Evolutionary conservation across 768 basidiomycete genomes (phyloP).

Genomic region (Scleroderma citrinum): DNA sequence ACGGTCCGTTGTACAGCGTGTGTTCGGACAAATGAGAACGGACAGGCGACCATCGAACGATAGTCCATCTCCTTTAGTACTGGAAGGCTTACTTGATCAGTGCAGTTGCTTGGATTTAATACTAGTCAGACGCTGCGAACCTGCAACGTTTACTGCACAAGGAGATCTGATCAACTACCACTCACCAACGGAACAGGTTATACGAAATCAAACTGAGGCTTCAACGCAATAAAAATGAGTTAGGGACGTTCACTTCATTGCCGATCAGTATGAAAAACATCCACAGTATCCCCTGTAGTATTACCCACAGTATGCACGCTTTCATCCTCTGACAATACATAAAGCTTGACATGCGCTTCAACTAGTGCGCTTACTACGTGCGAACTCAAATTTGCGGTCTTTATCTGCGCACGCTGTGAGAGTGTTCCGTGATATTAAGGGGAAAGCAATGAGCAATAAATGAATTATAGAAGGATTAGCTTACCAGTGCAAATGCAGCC

Average conservation of each 20-base stretch:
- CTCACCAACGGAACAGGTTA: no score
- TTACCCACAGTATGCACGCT: background rate
- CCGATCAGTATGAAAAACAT: background rate
- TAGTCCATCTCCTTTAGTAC: no score
- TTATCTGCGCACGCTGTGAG: conserved; percentile 26
- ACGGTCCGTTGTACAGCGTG: no score
- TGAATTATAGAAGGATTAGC: conserved; percentile 9
- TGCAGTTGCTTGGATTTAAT: no score
- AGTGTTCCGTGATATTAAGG: no score
- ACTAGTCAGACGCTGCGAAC: no score
- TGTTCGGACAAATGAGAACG: no score
- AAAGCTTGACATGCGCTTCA: conserved; percentile 33
- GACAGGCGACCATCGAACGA: no score
- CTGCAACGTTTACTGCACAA: no score
- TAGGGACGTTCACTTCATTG: background rate
- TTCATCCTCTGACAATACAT: conserved; percentile 13
- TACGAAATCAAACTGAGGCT: no score
- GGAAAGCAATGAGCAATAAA: background rate
- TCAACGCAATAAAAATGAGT: background rate
- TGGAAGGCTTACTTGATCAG: no score
- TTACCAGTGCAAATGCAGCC: conserved; percentile 35
- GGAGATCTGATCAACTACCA: no score
- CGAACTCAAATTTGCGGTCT: conserved; percentile 16
- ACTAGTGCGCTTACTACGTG: conserved; percentile 28
- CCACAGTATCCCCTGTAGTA: background rate